phyloP scores from a whole-genome alignment of 2,329 filamentous ascomycete genomes.

The Botryotinia globosa region DNA sequence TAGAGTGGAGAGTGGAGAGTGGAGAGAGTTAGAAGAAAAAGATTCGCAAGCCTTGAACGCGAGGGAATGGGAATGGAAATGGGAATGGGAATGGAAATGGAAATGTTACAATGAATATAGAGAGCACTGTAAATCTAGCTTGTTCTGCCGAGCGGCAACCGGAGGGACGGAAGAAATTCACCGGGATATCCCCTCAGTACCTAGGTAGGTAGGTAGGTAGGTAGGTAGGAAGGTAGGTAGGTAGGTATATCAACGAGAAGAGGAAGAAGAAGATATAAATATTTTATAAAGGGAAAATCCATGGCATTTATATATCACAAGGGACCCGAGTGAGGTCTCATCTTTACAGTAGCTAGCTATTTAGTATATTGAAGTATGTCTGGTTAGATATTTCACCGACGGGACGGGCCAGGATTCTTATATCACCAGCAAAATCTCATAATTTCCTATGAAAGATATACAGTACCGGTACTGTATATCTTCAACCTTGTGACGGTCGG shows the following conservation, averaged over 20 bases:
- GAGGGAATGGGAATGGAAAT: neutral
- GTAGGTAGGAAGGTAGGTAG: no score
- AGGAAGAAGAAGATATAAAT: constrained; percentile 1
- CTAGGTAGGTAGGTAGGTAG: no score
- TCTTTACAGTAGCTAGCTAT: neutral
- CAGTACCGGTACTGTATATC: neutral
- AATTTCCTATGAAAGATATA: neutral
- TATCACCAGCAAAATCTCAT: neutral
- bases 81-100: neutral
- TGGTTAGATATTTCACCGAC: neutral
- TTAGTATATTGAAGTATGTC: neutral
- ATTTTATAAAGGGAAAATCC: neutral
- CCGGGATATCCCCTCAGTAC: constrained; percentile 19
- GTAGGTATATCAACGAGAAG: no score
- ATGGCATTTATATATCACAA: constrained; percentile 8
- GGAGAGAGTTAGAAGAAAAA: constrained; percentile 1
- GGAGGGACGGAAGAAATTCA: constrained; percentile 15
- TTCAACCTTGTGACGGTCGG: neutral
- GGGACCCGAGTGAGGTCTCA: constrained; percentile 7
- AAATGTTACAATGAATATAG: neutral
- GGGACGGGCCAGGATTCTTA: neutral
- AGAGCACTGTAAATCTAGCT: constrained; percentile 1
- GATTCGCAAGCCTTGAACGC: constrained; percentile 2
- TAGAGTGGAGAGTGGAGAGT: constrained; percentile 3
- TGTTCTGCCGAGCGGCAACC: constrained; percentile 16